phyloP scores from a whole-genome alignment of 805 yeast species.

The Cephaloascus albidus region DNA sequence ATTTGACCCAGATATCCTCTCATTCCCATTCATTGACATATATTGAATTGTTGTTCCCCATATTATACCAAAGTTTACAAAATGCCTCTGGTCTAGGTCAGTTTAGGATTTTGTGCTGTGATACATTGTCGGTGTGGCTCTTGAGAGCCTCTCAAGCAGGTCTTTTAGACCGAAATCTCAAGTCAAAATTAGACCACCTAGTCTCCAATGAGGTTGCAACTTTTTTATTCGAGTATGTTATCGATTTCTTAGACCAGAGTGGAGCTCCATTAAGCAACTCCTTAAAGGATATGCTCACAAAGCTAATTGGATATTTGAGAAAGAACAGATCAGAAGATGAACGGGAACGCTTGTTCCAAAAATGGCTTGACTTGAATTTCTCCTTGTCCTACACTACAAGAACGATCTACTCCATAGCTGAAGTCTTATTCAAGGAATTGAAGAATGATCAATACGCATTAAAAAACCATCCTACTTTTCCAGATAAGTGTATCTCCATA shows the following conservation, averaged over 20 bases:
- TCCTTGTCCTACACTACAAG: slow-evolving; percentile 37
- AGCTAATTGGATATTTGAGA: slow-evolving; percentile 34
- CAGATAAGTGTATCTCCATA: slow-evolving; percentile 33
- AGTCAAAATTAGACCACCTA: slow-evolving; percentile 4
- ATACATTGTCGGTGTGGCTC: slow-evolving; percentile 58
- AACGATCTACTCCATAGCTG: slow-evolving; percentile 53
- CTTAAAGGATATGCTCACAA: slow-evolving; percentile 48
- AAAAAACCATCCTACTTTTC: slow-evolving; percentile 32
- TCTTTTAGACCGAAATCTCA: slow-evolving; percentile 3
- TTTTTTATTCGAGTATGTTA: slow-evolving; percentile 38
- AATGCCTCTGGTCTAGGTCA: slow-evolving; percentile 21
- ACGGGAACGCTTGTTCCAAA: slow-evolving; percentile 14
- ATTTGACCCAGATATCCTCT: background rate
- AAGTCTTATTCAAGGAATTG: slow-evolving; percentile 40
- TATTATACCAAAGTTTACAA: slow-evolving; percentile 19
- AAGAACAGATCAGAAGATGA: slow-evolving; percentile 6
- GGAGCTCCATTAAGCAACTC: slow-evolving; percentile 68
- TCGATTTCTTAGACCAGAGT: slow-evolving; percentile 65
- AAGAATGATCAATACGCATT: slow-evolving; percentile 32
- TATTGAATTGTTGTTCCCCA: slow-evolving; percentile 10
- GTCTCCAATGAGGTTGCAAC: slow-evolving; percentile 13
- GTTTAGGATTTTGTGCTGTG: slow-evolving; percentile 38
- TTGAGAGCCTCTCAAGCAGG: slow-evolving; percentile 39
- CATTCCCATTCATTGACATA: slow-evolving; percentile 1
- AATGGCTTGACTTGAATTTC: slow-evolving; percentile 40